Conservation (phyloP, 768 basidiomycete genomes). For the Postia placenta region DNA sequence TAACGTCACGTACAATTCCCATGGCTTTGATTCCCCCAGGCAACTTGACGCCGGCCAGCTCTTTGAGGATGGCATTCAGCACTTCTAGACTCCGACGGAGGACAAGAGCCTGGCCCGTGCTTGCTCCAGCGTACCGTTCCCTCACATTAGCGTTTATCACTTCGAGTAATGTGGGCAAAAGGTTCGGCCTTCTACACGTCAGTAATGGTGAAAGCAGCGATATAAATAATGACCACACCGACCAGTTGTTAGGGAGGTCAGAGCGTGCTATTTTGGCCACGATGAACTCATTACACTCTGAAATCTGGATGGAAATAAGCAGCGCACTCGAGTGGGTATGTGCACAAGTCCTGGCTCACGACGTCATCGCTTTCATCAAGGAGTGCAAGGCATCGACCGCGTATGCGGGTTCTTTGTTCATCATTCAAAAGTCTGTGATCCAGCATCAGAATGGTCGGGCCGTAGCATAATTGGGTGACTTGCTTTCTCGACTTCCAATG, state of each 20-base stretch:
- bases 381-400: constrained; percentile 57
- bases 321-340: constrained; percentile 5
- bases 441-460: constrained; percentile 7
- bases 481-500: constrained; percentile 82
- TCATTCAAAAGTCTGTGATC: constrained; percentile 55
- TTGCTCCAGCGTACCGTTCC: constrained; percentile 37
- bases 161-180: constrained; percentile 48
- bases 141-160: constrained; percentile 50
- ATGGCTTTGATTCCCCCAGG: constrained; percentile 60
- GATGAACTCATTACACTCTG: constrained; percentile 69
- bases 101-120: constrained; percentile 33
- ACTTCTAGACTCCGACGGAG: constrained; percentile 59
- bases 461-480: constrained; percentile 20
- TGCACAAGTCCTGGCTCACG: constrained; percentile 34
- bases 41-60: constrained; percentile 67
- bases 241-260: constrained; percentile 77
- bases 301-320: constrained; percentile 46
- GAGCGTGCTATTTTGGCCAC: constrained; percentile 71
- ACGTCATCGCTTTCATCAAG: constrained; percentile 75
- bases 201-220: background rate
- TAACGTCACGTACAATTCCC: constrained; percentile 41
- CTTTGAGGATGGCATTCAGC: constrained; percentile 62
- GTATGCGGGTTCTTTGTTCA: constrained; percentile 61
- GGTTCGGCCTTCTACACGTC: constrained; percentile 43
- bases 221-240: constrained; percentile 10